Percentiles rank a stretch among this genome's conserved stretches.
phyloP scores from a whole-genome alignment of 1,139 yeast genomes.

The Saccharomyces hybrid region DNA sequence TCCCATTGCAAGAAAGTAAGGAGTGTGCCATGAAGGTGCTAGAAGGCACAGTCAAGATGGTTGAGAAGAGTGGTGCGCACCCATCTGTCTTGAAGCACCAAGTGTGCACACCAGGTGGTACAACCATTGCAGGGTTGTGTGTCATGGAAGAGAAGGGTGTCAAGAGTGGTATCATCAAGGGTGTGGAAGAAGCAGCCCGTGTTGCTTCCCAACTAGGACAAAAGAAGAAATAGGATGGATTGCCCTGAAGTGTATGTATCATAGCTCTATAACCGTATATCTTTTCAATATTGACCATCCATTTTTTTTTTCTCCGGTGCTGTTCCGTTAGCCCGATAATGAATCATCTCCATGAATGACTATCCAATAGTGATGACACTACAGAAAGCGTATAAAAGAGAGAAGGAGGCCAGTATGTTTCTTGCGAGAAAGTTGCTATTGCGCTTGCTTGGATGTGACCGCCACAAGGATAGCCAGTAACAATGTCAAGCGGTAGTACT shows the following conservation, averaged over 20 bases:
- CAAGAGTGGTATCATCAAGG: constrained; percentile 78
- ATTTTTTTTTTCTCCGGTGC: neutral
- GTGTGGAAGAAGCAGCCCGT: constrained; percentile 82
- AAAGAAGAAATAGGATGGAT: constrained; percentile 33
- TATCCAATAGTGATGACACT: constrained; percentile 1
- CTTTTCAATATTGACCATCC: neutral
- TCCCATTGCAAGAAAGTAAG: constrained; percentile 75
- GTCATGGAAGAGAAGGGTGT: constrained; percentile 89
- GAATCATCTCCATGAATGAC: neutral
- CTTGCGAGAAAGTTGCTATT: neutral
- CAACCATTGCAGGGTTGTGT: constrained; percentile 90
- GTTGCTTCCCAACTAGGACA: constrained; percentile 76
- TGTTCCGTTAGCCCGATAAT: neutral
- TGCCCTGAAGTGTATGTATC: neutral
- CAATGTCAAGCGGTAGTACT: neutral
- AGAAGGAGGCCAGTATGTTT: neutral
- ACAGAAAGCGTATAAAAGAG: neutral
- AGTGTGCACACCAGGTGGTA: constrained; percentile 96
- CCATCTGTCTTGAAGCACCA: constrained; percentile 87
- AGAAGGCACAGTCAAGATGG: constrained; percentile 96
- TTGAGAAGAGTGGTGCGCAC: constrained; percentile 66
- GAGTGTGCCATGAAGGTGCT: constrained; percentile 89
- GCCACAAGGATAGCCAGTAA: neutral
- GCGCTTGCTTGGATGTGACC: neutral
- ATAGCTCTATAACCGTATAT: neutral